A percentile compares a stretch with the other conserved stretches of the same genome.
phyloP scores from a whole-genome alignment of 306 rosid species.

The Casuarina glauca region DNA sequence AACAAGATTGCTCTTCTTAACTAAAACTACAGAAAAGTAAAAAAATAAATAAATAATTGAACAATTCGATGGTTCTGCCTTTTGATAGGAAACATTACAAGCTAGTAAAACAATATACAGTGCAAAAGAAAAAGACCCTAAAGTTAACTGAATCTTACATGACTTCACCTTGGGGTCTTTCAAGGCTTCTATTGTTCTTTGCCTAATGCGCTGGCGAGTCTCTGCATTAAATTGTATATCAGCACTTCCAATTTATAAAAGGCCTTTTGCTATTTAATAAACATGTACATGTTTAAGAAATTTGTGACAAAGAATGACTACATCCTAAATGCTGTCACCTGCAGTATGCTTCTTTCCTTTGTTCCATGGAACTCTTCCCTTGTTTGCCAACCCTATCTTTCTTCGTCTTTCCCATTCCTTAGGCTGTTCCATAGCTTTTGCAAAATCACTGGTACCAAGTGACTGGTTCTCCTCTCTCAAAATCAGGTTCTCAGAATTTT shows the following conservation, averaged over 20 bases:
- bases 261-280: neutral
- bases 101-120: neutral
- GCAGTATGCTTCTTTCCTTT: constrained; percentile 79
- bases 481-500: constrained; percentile 19
- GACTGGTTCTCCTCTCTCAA: constrained; percentile 23
- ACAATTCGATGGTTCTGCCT: neutral
- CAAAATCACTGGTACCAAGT: constrained; percentile 24
- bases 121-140: constrained; percentile 25
- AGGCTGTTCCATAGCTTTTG: constrained; percentile 25
- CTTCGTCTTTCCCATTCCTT: constrained; percentile 69
- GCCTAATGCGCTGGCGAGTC: constrained; percentile 70
- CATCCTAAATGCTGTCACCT: constrained; percentile 43
- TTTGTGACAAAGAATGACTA: neutral
- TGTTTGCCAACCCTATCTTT: constrained; percentile 83
- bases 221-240: constrained; percentile 43
- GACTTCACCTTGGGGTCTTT: constrained; percentile 94
- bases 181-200: constrained; percentile 75
- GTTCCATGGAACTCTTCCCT: constrained; percentile 93
- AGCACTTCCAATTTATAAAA: constrained; percentile 21
- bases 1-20: constrained; percentile 14
- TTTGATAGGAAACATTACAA: neutral
- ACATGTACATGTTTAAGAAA: neutral
- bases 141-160: constrained; percentile 54
- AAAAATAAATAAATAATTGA: neutral
- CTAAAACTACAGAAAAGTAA: neutral